Evolutionary conservation across 805 yeast species (phyloP).

Genomic region (Wickerhamomyces ciferrii): DNA sequence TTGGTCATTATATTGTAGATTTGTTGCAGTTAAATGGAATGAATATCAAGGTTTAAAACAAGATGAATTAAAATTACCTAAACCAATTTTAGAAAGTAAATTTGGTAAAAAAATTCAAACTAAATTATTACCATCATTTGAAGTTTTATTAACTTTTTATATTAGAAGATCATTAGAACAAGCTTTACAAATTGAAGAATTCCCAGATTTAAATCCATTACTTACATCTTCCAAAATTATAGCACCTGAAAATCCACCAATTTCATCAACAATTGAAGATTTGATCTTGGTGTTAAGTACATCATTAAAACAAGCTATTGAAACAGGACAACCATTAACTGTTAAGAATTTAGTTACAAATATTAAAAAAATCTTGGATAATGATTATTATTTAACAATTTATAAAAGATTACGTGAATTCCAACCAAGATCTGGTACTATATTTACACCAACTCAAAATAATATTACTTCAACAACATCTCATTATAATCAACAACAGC

Average conservation of each 20-base stretch:
- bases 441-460: conserved; percentile 16
- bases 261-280: conserved; percentile 86
- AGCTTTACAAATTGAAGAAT: conserved; percentile 73
- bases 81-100: conserved; percentile 45
- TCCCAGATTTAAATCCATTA: conserved; percentile 49
- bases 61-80: conserved; percentile 37
- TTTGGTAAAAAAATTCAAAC: conserved; percentile 50
- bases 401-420: conserved; percentile 39
- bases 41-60: conserved; percentile 28
- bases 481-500: conserved; percentile 2
- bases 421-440: conserved; percentile 33
- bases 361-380: conserved; percentile 54
- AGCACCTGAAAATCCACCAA: conserved; percentile 56
- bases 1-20: conserved; percentile 78
- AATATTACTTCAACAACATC: conserved; percentile 13
- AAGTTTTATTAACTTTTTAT: conserved; percentile 57
- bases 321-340: conserved; percentile 60
- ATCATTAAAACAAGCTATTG: conserved; percentile 57
- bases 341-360: conserved; percentile 51
- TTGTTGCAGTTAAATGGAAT: conserved; percentile 65
- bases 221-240: conserved; percentile 17
- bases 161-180: conserved; percentile 76
- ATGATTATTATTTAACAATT: conserved; percentile 56
- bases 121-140: conserved; percentile 57
- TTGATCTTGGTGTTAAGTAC: conserved; percentile 67